A percentile compares a stretch with the other conserved stretches of the same genome.
Evolutionary conservation across 805 yeast species (phyloP).

Genomic region (Candida golubevii): DNA sequence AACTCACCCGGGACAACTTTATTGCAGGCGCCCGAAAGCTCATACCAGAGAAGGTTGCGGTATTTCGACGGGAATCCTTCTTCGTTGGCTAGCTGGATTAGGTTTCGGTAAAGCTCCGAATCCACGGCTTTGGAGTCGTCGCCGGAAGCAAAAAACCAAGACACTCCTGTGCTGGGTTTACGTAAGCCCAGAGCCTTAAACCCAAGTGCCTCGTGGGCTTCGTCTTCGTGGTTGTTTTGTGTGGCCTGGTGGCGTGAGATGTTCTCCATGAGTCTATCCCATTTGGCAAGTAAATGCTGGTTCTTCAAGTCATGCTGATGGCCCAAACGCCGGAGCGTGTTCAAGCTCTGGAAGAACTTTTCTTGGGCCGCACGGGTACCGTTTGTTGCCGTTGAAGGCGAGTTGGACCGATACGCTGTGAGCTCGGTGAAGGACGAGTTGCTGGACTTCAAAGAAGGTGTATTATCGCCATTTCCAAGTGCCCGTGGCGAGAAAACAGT

Average conservation of each 20-base stretch:
- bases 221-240: not conserved
- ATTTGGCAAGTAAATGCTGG: conserved; percentile 33
- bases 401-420: not conserved
- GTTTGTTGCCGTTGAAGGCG: not conserved
- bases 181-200: conserved; percentile 36
- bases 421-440: no score
- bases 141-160: conserved; percentile 16
- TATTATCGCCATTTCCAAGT: no score
- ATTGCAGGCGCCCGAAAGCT: conserved; percentile 47
- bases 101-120: conserved; percentile 7
- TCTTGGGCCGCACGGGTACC: not conserved
- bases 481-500: no score
- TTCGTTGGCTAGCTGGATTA: conserved; percentile 30
- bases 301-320: conserved; percentile 43
- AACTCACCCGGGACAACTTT: conserved; percentile 46
- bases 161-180: conserved; percentile 12
- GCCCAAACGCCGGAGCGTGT: conserved; percentile 35
- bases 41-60: conserved; percentile 48
- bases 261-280: conserved; percentile 44
- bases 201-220: conserved; percentile 28
- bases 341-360: conserved; percentile 12
- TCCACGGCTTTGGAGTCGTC: conserved; percentile 14
- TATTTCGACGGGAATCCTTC: conserved; percentile 47
- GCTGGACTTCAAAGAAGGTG: no score
- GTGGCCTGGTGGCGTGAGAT: conserved; percentile 18